Conservation (phyloP, 495 filamentous ascomycete genomes). For the Aspergillus campestris region DNA sequence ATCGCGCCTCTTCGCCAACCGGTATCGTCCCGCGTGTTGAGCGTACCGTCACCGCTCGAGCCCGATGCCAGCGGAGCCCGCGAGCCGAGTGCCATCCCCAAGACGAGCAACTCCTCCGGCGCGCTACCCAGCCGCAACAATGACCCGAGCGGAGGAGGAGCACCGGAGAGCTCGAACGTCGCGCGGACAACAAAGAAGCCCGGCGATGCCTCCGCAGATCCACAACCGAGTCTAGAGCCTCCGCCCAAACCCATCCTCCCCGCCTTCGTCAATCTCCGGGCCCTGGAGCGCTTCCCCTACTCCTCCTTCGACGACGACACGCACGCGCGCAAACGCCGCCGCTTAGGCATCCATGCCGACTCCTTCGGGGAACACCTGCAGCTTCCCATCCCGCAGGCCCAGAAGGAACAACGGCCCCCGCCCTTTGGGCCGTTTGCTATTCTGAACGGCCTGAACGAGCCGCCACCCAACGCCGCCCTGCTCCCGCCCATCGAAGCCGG, state of each 20-base stretch:
- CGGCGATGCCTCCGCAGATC: constrained; percentile 20
- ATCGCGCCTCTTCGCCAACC: constrained; percentile 45
- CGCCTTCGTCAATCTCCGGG: constrained; percentile 40
- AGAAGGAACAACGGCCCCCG: constrained; percentile 39
- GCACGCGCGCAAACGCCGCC: constrained; percentile 34
- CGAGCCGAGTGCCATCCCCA: constrained; percentile 26
- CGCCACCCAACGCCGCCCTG: constrained; percentile 62
- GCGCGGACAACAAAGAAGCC: constrained; percentile 25
- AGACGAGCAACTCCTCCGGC: constrained; percentile 22
- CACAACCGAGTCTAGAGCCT: constrained; percentile 26
- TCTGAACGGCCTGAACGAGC: constrained; percentile 67
- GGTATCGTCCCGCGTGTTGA: constrained; percentile 35
- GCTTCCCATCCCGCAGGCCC: constrained; percentile 38
- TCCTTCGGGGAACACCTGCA: constrained; percentile 44
- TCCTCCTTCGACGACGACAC: constrained; percentile 36
- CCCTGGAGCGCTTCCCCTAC: constrained; percentile 37
- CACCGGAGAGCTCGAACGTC: constrained; percentile 27
- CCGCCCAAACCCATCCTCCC: constrained; percentile 37
- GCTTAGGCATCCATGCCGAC: constrained; percentile 34
- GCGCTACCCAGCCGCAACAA: constrained; percentile 18
- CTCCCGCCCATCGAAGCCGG: constrained; percentile 63
- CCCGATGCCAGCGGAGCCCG: constrained; percentile 34
- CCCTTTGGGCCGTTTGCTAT: constrained; percentile 52
- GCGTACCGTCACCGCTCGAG: constrained; percentile 37
- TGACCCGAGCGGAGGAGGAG: constrained; percentile 9